Conservation (phyloP, 1,284 basidiomycete genomes). For the Leccinum laetum region DNA sequence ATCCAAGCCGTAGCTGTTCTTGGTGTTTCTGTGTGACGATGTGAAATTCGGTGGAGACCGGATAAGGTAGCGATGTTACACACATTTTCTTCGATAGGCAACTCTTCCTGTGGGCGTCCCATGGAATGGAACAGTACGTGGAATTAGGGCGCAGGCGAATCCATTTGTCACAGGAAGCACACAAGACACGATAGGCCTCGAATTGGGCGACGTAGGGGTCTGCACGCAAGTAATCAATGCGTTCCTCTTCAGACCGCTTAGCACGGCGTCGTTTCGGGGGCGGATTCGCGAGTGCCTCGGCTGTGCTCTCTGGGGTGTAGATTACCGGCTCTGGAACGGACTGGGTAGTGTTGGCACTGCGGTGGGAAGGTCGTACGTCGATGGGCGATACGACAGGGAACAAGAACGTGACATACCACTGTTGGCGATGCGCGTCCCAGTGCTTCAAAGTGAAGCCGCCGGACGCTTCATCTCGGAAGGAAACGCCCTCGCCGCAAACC, state of each 20-base stretch:
- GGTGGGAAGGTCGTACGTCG: neutral
- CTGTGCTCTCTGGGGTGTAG: conserved; percentile 42
- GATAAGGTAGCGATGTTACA: conserved; percentile 22
- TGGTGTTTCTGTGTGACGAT: conserved; percentile 36
- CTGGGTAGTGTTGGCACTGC: conserved; percentile 34
- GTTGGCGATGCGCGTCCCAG: conserved; percentile 64
- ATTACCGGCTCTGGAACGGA: conserved; percentile 36
- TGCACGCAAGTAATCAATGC: conserved; percentile 67
- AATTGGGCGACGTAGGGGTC: conserved; percentile 79
- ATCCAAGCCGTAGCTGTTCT: conserved; percentile 55
- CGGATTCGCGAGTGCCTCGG: conserved; percentile 41
- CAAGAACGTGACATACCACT: conserved; percentile 46
- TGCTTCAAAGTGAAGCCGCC: conserved; percentile 63
- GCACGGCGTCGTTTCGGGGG: conserved; percentile 65
- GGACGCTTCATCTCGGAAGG: conserved; percentile 61
- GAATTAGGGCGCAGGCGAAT: conserved; percentile 78
- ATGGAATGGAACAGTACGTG: conserved; percentile 81
- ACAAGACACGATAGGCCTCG: conserved; percentile 76
- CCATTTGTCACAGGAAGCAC: conserved; percentile 79
- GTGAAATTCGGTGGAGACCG: conserved; percentile 14
- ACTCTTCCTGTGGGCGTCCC: conserved; percentile 78
- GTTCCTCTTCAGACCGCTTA: conserved; percentile 76
- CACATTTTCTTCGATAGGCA: conserved; percentile 74
- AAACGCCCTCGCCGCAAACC: conserved; percentile 55
- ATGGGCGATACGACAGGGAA: conserved; percentile 4